Evolutionary conservation across 441 rosid genomes (phyloP), one percentile per base, ranked within the genome.

Genomic region (Lepidium campestre): DNA sequence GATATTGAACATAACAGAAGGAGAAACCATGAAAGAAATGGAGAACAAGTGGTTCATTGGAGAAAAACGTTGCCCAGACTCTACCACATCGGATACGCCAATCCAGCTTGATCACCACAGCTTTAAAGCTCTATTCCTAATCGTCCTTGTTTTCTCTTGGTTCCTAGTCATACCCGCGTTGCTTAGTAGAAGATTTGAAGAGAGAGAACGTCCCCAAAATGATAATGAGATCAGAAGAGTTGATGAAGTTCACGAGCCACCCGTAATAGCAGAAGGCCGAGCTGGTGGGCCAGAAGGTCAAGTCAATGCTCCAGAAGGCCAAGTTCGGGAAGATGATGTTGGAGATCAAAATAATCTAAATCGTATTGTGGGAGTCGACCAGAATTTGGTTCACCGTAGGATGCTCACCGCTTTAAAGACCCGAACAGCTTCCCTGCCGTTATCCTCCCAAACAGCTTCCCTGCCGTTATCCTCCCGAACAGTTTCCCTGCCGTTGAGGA

Each of bases 1-100:
- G n/a, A 57, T 72, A 4, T 57, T 72, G 76, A 72, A 65, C 37
- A 0, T 65, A 22, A 57, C 76, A 22, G 76, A 65, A 23, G 76
- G 76, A 72, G 60, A 65, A 10, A 41, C 10, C 18, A 56, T 71
- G 65, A 39, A 5, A 31, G 44, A 52, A 39, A 71, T 71, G 1
- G 65, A 71, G 70, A 56, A 39, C 37, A 72, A 72, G 34, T 72
- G 71, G 76, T 41, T 65, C 7, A 1, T 10, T 32, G 67, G 25
- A 12, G 61, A 57, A 23, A 42, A 23, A 7, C 12, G 15, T 40
- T 72, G 76, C 48, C 15, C 6, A 1, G 27, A 40, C 32, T 19
- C 61, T 1, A 65, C 53, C 32, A 49, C 27, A 49, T 13, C 76
- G 0, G 61, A 65, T 65, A 29, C 66, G 34, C 46, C 35, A 42